These are phyloP conservation scores for Scedosporium boydii DNA, from an alignment of 2,329 filamentous ascomycete genomes.

Conservation along the genomic window DNA sequence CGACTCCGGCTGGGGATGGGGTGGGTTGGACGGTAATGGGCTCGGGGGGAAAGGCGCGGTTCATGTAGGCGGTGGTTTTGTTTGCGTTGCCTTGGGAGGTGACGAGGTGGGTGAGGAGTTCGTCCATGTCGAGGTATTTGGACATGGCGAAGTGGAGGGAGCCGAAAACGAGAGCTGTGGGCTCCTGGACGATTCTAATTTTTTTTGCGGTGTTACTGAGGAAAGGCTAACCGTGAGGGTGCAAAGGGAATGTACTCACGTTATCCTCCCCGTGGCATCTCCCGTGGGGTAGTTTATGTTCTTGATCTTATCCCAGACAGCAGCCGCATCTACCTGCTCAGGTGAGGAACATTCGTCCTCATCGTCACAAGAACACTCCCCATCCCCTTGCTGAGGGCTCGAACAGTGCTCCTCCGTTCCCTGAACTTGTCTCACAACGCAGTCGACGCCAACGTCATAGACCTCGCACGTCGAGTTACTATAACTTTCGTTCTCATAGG, in stretches of 20 bases:
- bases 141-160: slow-evolving; percentile 49
- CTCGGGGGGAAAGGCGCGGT: slow-evolving; percentile 34
- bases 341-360: not conserved
- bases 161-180: slow-evolving; percentile 49
- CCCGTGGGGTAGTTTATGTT: slow-evolving; percentile 25
- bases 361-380: not conserved
- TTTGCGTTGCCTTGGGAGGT: slow-evolving; percentile 33
- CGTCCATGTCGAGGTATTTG: slow-evolving; percentile 51
- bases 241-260: slow-evolving; percentile 26
- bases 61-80: slow-evolving; percentile 36
- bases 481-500: slow-evolving; percentile 27
- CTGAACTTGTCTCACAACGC: slow-evolving; percentile 23
- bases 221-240: not conserved
- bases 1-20: slow-evolving; percentile 2
- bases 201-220: too few species aligned
- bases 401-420: not conserved
- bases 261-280: slow-evolving; percentile 42
- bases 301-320: slow-evolving; percentile 31
- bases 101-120: slow-evolving; percentile 45
- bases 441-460: slow-evolving; percentile 43
- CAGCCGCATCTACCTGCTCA: slow-evolving; percentile 23
- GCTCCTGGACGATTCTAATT: slow-evolving; percentile 47
- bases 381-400: too few species aligned
- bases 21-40: slow-evolving; percentile 8
- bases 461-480: slow-evolving; percentile 46